Base-by-base conservation (phyloP, 352 stramenopile species). In the Pythium myriotylum region DNA sequence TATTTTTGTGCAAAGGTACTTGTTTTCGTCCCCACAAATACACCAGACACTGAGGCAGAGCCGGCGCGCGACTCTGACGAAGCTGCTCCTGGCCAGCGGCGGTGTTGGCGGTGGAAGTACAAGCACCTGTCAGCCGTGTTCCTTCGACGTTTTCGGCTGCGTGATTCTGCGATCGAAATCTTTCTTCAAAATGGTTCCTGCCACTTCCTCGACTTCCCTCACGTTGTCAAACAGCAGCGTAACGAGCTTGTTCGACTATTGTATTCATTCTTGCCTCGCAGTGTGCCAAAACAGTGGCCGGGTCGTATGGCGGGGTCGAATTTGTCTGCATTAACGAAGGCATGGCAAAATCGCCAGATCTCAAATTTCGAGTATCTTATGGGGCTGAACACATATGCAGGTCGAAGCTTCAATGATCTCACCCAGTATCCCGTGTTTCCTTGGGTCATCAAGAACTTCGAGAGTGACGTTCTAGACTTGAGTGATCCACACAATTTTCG, bases 291-390 rank as follows among this genome's bases (percentile, higher is more conserved):
- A 50, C 87, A 94, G 13, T 92, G 82, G 84, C 86, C 87, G 1
- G 81, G 80, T 1, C 76, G 81, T 19, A 61, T 74, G 16, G 61
- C 74, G 0, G 67, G 86, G 22, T 65, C 74, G 5, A 77, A 76
- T 48, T 59, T 94, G 8, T 60, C 67, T 1, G 41, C 74, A 0
- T 89, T 74, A 3, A 93, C 81, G 0, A 91, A 90, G 57, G 86
- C 85, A 2, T 96, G 87, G 87, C 85, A 94, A 60, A 84, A 70
- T 40, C 77, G 83, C 4, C 70, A 89, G 33, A 79, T 94, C 43
- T 92, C 79, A 35, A 96, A 96, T 24, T 99, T 98, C 59, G 97
- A 99, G 49, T 99, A 99, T 68, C 68, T 99, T 17, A 97, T 98
- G 73, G 87, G 96, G 27, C 72, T 98, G 5, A 98, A 98, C 54